These are phyloP conservation scores for Pseudogymnoascus sp. DNA, from an alignment of 2,329 filamentous ascomycete genomes.

Conservation along the genomic window DNA sequence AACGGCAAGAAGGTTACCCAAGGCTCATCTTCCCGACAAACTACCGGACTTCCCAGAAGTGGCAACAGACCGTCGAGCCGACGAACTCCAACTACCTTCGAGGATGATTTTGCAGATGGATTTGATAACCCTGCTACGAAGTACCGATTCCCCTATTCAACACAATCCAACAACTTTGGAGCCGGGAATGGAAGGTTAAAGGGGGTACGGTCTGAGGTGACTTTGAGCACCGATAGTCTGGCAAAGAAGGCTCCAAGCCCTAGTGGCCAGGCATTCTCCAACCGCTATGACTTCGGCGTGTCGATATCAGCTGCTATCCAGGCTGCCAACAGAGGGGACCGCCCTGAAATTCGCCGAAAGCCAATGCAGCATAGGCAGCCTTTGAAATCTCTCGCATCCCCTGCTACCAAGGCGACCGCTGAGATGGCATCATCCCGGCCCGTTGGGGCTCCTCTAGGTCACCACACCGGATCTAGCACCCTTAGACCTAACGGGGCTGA, in stretches of 20 bases:
- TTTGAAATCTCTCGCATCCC: constrained; percentile 15
- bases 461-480: neutral
- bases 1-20: constrained; percentile 47
- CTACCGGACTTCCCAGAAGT: constrained; percentile 56
- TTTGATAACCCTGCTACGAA: constrained; percentile 32
- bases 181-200: constrained; percentile 52
- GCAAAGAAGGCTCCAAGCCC: constrained; percentile 38
- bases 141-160: constrained; percentile 28
- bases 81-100: constrained; percentile 43
- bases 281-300: constrained; percentile 93
- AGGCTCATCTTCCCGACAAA: constrained; percentile 41
- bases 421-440: neutral
- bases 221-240: constrained; percentile 37
- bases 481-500: constrained; percentile 34
- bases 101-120: constrained; percentile 64
- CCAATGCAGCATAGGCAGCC: constrained; percentile 18
- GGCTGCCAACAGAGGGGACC: constrained; percentile 58
- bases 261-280: constrained; percentile 70
- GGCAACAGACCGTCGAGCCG: constrained; percentile 43
- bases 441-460: neutral
- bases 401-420: neutral
- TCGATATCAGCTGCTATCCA: constrained; percentile 78
- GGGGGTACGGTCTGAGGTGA: constrained; percentile 53
- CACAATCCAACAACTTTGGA: constrained; percentile 21
- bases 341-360: constrained; percentile 44